Base-by-base conservation (phyloP, 2,329 filamentous ascomycete genomes). In the Colletotrichum euphorbiae region DNA sequence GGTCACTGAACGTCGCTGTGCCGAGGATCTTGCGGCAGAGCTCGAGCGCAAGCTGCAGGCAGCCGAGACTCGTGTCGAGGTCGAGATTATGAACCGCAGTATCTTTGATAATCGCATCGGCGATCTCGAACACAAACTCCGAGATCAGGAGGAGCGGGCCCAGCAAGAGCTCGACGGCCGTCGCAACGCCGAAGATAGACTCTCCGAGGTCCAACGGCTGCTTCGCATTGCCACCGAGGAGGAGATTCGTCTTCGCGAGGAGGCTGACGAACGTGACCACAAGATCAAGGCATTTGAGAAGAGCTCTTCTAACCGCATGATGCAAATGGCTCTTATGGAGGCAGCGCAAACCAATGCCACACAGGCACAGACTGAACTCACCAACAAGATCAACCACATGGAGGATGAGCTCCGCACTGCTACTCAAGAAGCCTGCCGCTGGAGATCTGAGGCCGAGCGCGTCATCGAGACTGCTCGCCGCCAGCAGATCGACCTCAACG, bases 181-280 rank as follows among this genome's bases (percentile, higher is more conserved):
- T 67, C 87, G 91, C 61, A 84, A 88, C 38, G 90, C 90, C 1
- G 91, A 94, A 76, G 92, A 94, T 74, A 87, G 88, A 69, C 81
- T 93, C 13, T 87, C 90, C 5, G 91, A 94, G 75, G 84, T 90
- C n/a, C 90, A 94, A 77, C 85, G 89, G 62, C 84, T 91, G 21
- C 83, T 93, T 28, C 87, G 88, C 67, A 85, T 89, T 70, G 87
- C 91, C 5, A 87, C 91, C n/a, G 90, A 93, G 74, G 91, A 94
- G 75, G 90, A 92, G 71, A 86, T 86, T 71, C 86, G 90, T 61
- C 85, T 94, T 5, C 85, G 89, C 28, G 86, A 90, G 66, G 85
- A 87, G 43, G 80, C 91, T 54, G 90, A 93, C 46, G 90, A 93
- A 73, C 90, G 87, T 72, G 88, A 93, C n/a, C 83, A 87, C 59